A percentile compares a stretch with the other conserved stretches of the same genome.
phyloP scores from a whole-genome alignment of 2,329 filamentous ascomycete genomes.

The Nigrospora sphaerica region DNA sequence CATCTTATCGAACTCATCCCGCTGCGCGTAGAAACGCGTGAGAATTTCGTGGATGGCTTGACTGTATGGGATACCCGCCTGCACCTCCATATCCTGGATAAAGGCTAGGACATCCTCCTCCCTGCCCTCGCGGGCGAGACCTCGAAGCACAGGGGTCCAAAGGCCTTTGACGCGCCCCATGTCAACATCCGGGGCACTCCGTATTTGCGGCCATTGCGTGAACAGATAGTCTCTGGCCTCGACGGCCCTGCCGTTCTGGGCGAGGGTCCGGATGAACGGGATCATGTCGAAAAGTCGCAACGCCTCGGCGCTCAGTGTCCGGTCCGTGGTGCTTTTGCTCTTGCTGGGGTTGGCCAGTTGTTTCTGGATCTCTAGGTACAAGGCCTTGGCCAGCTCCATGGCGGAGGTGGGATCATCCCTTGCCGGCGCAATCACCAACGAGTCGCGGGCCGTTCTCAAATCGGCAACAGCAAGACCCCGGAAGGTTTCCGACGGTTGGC shows the following conservation, averaged over 20 bases:
- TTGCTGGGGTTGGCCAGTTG: conserved; percentile 8
- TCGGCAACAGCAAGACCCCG: conserved; percentile 12
- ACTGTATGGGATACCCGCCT: conserved; percentile 36
- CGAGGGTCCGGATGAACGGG: conserved; percentile 14
- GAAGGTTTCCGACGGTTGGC: conserved; percentile 25
- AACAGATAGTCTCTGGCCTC: conserved; percentile 20
- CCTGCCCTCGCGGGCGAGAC: conserved; percentile 54
- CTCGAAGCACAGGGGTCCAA: conserved; percentile 48
- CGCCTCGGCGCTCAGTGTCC: background rate
- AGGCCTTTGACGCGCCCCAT: conserved; percentile 25
- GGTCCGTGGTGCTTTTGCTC: background rate
- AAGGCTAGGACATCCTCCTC: conserved; percentile 52
- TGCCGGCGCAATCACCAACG: conserved; percentile 32
- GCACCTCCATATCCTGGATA: conserved; percentile 39
- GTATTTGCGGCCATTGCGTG: conserved; percentile 7
- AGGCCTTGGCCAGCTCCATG: conserved; percentile 34
- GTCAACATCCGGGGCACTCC: conserved; percentile 7
- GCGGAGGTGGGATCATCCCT: conserved; percentile 36
- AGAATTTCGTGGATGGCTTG: conserved; percentile 45
- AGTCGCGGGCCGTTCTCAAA: conserved; percentile 35
- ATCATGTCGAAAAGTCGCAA: conserved; percentile 14
- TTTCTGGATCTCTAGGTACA: conserved; percentile 32
- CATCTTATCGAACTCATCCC: conserved; percentile 50
- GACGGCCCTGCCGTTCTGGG: conserved; percentile 20
- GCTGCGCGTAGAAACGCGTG: conserved; percentile 54